Percentiles rank a stretch among this genome's conserved stretches.
Evolutionary conservation across 495 filamentous ascomycete genomes (phyloP).

Genomic region (Penicillium paradoxum): DNA sequence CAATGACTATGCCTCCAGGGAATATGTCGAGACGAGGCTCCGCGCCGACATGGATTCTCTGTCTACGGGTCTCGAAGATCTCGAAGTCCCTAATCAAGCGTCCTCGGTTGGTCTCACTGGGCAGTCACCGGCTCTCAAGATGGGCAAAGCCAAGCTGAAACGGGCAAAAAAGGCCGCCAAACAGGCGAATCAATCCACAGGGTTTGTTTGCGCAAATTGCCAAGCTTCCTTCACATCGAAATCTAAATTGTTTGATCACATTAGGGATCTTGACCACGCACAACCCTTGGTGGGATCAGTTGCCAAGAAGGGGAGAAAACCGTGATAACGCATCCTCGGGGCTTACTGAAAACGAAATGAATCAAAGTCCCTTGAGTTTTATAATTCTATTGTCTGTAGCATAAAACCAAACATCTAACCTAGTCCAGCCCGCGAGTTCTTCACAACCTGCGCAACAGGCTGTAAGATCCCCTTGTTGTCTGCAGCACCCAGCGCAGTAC

Average conservation of each 20-base stretch:
- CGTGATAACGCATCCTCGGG: slow-evolving; percentile 1
- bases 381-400: neutral
- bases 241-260: slow-evolving; percentile 68
- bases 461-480: slow-evolving; percentile 85
- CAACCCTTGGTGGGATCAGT: slow-evolving; percentile 37
- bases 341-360: neutral
- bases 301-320: slow-evolving; percentile 27
- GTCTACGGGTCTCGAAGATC: neutral
- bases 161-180: slow-evolving; percentile 74
- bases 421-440: slow-evolving; percentile 77
- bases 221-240: slow-evolving; percentile 58
- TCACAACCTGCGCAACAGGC: slow-evolving; percentile 84
- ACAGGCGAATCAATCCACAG: slow-evolving; percentile 33
- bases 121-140: slow-evolving; percentile 38
- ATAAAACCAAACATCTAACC: slow-evolving; percentile 47
- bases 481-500: slow-evolving; percentile 75
- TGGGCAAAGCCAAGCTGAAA: slow-evolving; percentile 87
- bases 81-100: slow-evolving; percentile 21
- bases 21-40: slow-evolving; percentile 36
- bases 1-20: slow-evolving; percentile 46
- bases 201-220: slow-evolving; percentile 58
- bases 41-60: slow-evolving; percentile 4
- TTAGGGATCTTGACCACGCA: slow-evolving; percentile 59
- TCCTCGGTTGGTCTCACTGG: slow-evolving; percentile 20
- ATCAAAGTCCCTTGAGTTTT: neutral